Base-by-base conservation (phyloP, 176 grass and related monocot species). In the Zizania latifolia region DNA sequence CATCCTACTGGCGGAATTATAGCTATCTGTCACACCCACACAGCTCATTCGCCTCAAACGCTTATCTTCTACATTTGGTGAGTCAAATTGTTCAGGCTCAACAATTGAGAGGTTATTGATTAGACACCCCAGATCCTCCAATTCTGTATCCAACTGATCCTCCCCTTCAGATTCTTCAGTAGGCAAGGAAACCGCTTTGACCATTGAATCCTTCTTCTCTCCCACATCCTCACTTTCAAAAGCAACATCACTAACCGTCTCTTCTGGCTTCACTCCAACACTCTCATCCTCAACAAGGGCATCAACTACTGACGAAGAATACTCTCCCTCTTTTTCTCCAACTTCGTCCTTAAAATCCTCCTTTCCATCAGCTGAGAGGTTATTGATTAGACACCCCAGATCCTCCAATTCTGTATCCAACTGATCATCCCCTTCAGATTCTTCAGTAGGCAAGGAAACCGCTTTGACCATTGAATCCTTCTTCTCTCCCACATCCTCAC, bases 71-170 rank as follows among this genome's bases (percentile, higher is more conserved):
- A 82, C 2, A 3, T 9, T 34, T 54, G 88, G 88, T 46, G 88
- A 93, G 23, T 78, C 71, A 36, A 86, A 85, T 74, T 83, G 82
- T 29, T 88, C 88, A 16, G 75, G 61, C 37, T 91, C 83, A 53
- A 63, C 72, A 78, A 75, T 56, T 38, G 65, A 83, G 60, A 97
- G 86, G 35, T 77, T 70, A 62, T 78, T 61, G 26, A 97, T 89
- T 40, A 90, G 74, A 61, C n/a, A 73, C 30, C 86, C 85, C 2
- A 94, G 29, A 39, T 90, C 86, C 58, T 90, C 72, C 10, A 85
- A 21, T 62, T 85, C 76, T 22, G 31, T 17, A 78, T 92, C 89
- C 30, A 89, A 64, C 41, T 72, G 58, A 29, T 12, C 63, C 43
- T 71, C 83, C n/a, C 15, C 60, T 77, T 90, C 74, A 7, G 16